phyloP scores from a whole-genome alignment of 75 land plant genomes.

The Picea glauca region DNA sequence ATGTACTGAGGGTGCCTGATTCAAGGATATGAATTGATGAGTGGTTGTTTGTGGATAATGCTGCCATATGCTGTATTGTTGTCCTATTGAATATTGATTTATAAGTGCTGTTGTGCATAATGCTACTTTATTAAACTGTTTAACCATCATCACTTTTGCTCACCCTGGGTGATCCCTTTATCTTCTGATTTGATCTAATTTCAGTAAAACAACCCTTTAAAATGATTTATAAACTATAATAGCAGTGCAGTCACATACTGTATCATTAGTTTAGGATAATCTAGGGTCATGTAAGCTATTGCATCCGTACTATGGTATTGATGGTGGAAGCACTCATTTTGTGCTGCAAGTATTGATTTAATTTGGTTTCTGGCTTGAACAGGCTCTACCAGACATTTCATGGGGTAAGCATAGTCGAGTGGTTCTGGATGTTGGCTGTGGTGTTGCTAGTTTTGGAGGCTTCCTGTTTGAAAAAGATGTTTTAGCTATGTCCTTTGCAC shows the following conservation, averaged over 20 bases:
- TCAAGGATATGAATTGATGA: too few relatives aligned
- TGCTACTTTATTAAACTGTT: not conserved
- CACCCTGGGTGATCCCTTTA: not conserved
- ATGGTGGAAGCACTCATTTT: not conserved
- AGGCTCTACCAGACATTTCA: constrained; percentile 46
- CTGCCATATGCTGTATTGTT: too few relatives aligned
- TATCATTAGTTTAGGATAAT: not conserved
- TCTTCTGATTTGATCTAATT: too few relatives aligned
- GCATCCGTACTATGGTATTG: not conserved
- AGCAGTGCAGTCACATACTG: not conserved
- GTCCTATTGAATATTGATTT: not conserved
- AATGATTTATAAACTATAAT: not conserved
- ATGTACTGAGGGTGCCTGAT: too few relatives aligned
- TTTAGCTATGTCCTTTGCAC: constrained; percentile 72
- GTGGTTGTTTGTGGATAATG: too few relatives aligned
- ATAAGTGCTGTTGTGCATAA: not conserved
- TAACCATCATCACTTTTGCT: not conserved
- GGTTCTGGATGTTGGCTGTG: constrained; percentile 74
- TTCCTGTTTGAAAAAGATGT: constrained; percentile 64
- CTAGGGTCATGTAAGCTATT: not conserved
- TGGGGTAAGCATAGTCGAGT: constrained; percentile 77
- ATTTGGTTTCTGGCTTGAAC: constrained; percentile 12
- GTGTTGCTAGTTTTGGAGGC: constrained; percentile 82
- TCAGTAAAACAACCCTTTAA: not conserved
- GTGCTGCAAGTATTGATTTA: not conserved